phyloP scores from a whole-genome alignment of 2,329 filamentous ascomycete species.

The Penicillium brevicompactum region DNA sequence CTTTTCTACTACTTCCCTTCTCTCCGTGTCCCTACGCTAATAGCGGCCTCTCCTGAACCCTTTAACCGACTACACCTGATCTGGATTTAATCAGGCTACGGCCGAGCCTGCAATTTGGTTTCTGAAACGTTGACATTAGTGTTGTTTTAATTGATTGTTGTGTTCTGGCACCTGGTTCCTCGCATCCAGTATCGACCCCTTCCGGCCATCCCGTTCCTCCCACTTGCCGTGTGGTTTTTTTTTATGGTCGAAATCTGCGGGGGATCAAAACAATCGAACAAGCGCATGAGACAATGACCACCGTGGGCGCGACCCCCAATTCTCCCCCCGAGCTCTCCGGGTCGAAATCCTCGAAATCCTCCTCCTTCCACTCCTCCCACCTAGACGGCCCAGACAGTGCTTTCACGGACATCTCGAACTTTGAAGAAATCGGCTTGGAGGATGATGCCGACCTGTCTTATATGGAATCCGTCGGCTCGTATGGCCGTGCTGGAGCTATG shows the following conservation, averaged over 20 bases:
- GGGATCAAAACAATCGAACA: slow-evolving; percentile 14
- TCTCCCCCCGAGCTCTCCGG: slow-evolving; percentile 78
- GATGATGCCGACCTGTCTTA: slow-evolving; percentile 58
- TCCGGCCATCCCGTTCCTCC: slow-evolving; percentile 14
- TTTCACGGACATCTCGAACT: slow-evolving; percentile 75
- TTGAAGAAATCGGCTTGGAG: slow-evolving; percentile 90
- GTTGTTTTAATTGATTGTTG: slow-evolving; percentile 12
- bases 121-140: slow-evolving; percentile 15
- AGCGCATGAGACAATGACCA: slow-evolving; percentile 45
- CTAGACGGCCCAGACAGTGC: slow-evolving; percentile 68
- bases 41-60: slow-evolving; percentile 22
- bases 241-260: slow-evolving; percentile 10
- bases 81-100: slow-evolving; percentile 25
- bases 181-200: slow-evolving; percentile 22
- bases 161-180: slow-evolving; percentile 12
- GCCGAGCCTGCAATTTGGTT: slow-evolving; percentile 29
- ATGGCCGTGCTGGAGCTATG: slow-evolving; percentile 29
- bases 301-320: slow-evolving; percentile 56
- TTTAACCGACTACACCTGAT: slow-evolving; percentile 22
- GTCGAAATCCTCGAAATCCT: slow-evolving; percentile 89
- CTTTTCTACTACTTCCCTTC: slow-evolving; percentile 18
- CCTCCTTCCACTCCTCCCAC: slow-evolving; percentile 78
- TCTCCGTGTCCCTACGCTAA: not conserved
- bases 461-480: slow-evolving; percentile 30
- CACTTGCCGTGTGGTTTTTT: slow-evolving; percentile 1